These are phyloP conservation scores for Boletus holoroseus DNA, from an alignment of 1,284 basidiomycete genomes.

Conservation along the genomic window DNA sequence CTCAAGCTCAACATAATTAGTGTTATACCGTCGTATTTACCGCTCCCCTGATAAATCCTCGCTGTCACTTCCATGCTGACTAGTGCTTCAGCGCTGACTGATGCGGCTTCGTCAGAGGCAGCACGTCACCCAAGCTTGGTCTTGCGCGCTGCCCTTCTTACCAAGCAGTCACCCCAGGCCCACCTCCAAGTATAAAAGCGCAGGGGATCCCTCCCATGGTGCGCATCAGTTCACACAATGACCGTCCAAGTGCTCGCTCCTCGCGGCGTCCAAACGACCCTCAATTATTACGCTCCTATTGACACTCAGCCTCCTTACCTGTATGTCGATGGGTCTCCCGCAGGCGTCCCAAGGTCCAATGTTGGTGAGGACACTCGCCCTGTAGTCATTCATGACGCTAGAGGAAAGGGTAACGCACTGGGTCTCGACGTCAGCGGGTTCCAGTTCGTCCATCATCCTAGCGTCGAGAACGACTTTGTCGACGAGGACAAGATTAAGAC, in stretches of 20 bases:
- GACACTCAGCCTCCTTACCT: constrained; percentile 26
- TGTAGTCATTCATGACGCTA: constrained; percentile 30
- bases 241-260: constrained; percentile 16
- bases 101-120: constrained; percentile 8
- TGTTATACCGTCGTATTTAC: not conserved
- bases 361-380: constrained; percentile 25
- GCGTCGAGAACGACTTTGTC: constrained; percentile 39
- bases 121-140: constrained; percentile 12
- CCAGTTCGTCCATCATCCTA: constrained; percentile 34
- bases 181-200: constrained; percentile 5
- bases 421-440: constrained; percentile 42
- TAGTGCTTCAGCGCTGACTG: constrained; percentile 2
- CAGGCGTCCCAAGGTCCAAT: constrained; percentile 25
- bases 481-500: constrained; percentile 38
- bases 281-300: constrained; percentile 29
- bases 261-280: constrained; percentile 28
- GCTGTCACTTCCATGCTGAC: not conserved
- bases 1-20: not conserved
- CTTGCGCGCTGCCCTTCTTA: constrained; percentile 10
- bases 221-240: constrained; percentile 12
- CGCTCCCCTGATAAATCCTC: not conserved
- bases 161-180: constrained; percentile 3
- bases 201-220: not conserved
- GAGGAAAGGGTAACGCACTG: constrained; percentile 34
- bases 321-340: constrained; percentile 26